A percentile compares a stretch with the other conserved stretches of the same genome.
phyloP scores from a whole-genome alignment of 2,329 filamentous ascomycete genomes.

The Eutypa lata region DNA sequence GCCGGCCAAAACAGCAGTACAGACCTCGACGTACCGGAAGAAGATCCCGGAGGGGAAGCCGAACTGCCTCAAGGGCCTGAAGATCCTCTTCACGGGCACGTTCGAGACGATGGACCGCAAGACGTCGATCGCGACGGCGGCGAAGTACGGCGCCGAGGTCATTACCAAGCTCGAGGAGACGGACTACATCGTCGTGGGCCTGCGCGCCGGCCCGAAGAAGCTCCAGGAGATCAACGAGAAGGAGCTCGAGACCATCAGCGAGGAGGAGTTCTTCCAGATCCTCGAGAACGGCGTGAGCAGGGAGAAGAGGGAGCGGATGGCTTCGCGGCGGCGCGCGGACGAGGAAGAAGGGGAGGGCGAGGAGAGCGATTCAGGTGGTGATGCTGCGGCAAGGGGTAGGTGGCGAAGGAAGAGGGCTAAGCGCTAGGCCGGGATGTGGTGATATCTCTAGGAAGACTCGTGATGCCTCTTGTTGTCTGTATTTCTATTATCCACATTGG shows the following conservation, averaged over 20 bases:
- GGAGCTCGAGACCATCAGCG: slow-evolving; percentile 1
- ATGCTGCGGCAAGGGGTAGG: not conserved
- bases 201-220: slow-evolving; percentile 10
- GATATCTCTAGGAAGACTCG: no score
- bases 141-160: slow-evolving; percentile 7
- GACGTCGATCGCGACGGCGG: slow-evolving; percentile 10
- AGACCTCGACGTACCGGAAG: slow-evolving; percentile 8
- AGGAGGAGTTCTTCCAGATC: slow-evolving; percentile 14
- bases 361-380: not conserved
- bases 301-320: slow-evolving; percentile 11
- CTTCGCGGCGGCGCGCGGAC: slow-evolving; percentile 4
- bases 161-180: slow-evolving; percentile 13
- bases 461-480: no score
- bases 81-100: slow-evolving; percentile 11
- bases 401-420: not conserved
- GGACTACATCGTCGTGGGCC: slow-evolving; percentile 11
- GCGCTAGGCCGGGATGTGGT: no score
- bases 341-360: slow-evolving; percentile 5
- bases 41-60: slow-evolving; percentile 9
- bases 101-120: slow-evolving; percentile 13
- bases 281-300: slow-evolving; percentile 8
- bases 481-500: no score
- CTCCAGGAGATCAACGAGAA: slow-evolving; percentile 2
- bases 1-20: slow-evolving; percentile 7
- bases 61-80: slow-evolving; percentile 9